A percentile compares a stretch with the other conserved stretches of the same genome.
Evolutionary conservation across 2,329 filamentous ascomycete genomes (phyloP).

Genomic region (Aureobasidium sp.): DNA sequence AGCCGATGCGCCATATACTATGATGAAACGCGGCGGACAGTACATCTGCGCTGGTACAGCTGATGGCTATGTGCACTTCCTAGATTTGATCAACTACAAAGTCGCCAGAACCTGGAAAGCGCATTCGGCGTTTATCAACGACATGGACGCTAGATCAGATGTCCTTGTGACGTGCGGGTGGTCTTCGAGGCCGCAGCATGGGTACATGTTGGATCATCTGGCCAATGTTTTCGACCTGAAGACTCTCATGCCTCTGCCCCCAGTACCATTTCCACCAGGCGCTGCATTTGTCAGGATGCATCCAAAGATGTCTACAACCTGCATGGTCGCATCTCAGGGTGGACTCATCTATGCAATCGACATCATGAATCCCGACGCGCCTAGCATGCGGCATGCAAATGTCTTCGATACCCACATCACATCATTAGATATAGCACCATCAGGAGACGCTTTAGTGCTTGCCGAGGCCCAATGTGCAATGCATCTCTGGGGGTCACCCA

Average conservation of each 20-base stretch:
- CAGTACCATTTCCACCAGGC: constrained; percentile 85
- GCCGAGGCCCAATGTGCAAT: constrained; percentile 72
- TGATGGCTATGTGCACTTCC: constrained; percentile 73
- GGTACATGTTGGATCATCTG: constrained; percentile 81
- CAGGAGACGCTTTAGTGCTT: constrained; percentile 76
- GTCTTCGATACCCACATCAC: constrained; percentile 63
- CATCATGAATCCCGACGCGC: constrained; percentile 85
- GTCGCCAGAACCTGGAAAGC: constrained; percentile 85
- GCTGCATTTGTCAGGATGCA: constrained; percentile 96
- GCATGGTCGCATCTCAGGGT: constrained; percentile 83
- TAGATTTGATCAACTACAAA: constrained; percentile 71
- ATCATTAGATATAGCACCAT: constrained; percentile 79
- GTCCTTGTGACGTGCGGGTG: constrained; percentile 94
- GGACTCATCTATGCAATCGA: constrained; percentile 96
- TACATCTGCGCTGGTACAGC: constrained; percentile 89
- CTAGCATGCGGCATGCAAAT: constrained; percentile 77
- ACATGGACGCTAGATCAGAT: constrained; percentile 95
- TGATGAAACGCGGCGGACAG: constrained; percentile 79
- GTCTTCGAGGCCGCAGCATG: constrained; percentile 71
- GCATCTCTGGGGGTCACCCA: constrained; percentile 81
- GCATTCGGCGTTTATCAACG: constrained; percentile 80
- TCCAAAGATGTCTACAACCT: constrained; percentile 88
- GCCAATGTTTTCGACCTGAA: constrained; percentile 96
- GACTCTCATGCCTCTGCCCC: constrained; percentile 77
- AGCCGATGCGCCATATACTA: constrained; percentile 71